Evolutionary conservation across 2,329 filamentous ascomycete genomes (phyloP), one percentile per base, ranked within the genome.

Genomic region (Apiospora aurea): DNA sequence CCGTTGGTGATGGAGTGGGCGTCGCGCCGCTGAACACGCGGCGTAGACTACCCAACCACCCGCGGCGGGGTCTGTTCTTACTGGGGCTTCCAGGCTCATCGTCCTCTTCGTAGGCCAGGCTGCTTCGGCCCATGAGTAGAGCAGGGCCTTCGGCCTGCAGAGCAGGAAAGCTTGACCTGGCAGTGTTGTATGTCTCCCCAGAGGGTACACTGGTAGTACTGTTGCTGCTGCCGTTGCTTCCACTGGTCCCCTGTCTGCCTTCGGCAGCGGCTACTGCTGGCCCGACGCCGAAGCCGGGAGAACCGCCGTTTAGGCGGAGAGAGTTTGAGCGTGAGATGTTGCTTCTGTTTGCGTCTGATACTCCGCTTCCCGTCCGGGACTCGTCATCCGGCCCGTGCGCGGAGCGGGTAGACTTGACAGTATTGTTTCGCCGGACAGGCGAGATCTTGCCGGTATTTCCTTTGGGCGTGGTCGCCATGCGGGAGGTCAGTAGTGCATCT

Each of bases 41-140:
- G 24, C 89, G 86, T 26, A 95, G 80, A 67, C 90, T 93, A 29
- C 92, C 92, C 14, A 95, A 83, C 90, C 92, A 94, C 34, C 87
- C 88, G n/a, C 87, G 83, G 4, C 86, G 81, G 57, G 85, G 83
- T 77, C 89, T 91, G 16, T 77, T 82, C 82, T 91, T 87, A 78
- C 89, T 89, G 26, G 91, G 86, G 69, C 88, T 89, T 0, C 88
- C 85, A 1, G 87, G 84, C n/a, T 79, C 71, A 24, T 76, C 74
- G 16, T 64, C 57, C 11, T 77, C 75, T 8, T 80, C 76, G 21
- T 79, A 76, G 11, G 77, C 77, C 46, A 79, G 77, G n/a, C 78
- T 79, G 26, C 80, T 80, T 26, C 73, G 72, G 7, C 82, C 79
- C 49, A 87, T 76, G 4, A 90, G 80, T 43, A 89, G 76, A 0